These are phyloP conservation scores for Leccinum incarnatum DNA, from an alignment of 768 basidiomycete species.

Conservation along the genomic window DNA sequence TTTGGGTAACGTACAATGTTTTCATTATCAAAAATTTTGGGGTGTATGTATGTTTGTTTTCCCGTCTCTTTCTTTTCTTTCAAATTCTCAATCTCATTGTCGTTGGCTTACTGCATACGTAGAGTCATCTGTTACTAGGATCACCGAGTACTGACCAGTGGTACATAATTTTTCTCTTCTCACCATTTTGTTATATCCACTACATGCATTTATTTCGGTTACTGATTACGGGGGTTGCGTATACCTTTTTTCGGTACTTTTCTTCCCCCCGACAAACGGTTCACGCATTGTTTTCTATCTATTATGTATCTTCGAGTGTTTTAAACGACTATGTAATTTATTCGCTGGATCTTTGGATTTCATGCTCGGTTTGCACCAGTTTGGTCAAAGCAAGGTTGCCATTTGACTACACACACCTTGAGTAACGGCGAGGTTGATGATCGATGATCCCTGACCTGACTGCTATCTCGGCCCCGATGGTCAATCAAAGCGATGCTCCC, in stretches of 20 bases:
- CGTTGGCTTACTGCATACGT: slow-evolving; percentile 11
- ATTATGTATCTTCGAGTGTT: slow-evolving; percentile 14
- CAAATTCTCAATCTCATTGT: background rate
- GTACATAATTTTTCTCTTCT: slow-evolving; percentile 2
- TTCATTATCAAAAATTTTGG: slow-evolving; percentile 2
- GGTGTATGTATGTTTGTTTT: slow-evolving; percentile 4
- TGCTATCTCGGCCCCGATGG: slow-evolving; percentile 69
- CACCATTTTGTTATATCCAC: slow-evolving; percentile 22
- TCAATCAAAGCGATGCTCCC: slow-evolving; percentile 76
- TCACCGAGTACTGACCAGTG: background rate
- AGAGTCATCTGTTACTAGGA: slow-evolving; percentile 11
- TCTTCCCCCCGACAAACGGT: background rate
- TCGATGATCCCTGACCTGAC: slow-evolving; percentile 28
- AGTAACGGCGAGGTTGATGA: slow-evolving; percentile 8
- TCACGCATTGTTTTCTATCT: slow-evolving; percentile 7
- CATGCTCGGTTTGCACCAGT: background rate
- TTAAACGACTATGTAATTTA: slow-evolving; percentile 17
- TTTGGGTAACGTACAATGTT: slow-evolving; percentile 15
- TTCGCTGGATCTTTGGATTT: slow-evolving; percentile 1
- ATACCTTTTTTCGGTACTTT: slow-evolving; percentile 18
- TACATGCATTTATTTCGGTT: slow-evolving; percentile 15
- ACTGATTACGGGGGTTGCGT: slow-evolving; percentile 12
- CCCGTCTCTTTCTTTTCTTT: background rate
- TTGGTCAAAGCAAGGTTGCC: background rate
- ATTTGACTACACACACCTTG: background rate